These are phyloP conservation scores for Lathyrus aphaca DNA, from an alignment of 306 rosid genomes.

Conservation along the genomic window DNA sequence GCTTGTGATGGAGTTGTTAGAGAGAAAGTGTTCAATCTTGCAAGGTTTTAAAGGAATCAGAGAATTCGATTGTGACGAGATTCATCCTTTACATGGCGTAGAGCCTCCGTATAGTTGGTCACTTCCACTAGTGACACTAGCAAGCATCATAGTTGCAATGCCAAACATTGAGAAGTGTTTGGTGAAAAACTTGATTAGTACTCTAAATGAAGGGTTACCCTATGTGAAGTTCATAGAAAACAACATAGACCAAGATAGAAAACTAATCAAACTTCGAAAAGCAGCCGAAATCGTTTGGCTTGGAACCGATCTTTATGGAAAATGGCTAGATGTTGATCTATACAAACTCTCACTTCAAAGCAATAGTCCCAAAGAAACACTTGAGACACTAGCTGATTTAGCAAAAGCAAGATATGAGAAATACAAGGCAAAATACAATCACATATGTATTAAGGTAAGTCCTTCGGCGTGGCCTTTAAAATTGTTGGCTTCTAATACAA, in stretches of 20 bases:
- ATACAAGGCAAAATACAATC: slow-evolving; percentile 33
- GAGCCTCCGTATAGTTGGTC: slow-evolving; percentile 77
- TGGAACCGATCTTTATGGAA: slow-evolving; percentile 67
- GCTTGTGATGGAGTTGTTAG: slow-evolving; percentile 52
- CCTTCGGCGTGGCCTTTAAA: slow-evolving; percentile 72
- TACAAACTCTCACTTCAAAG: slow-evolving; percentile 52
- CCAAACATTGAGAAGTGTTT: slow-evolving; percentile 50
- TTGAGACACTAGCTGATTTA: slow-evolving; percentile 53
- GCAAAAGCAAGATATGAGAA: slow-evolving; percentile 57
- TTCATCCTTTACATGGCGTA: slow-evolving; percentile 55
- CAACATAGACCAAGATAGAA: slow-evolving; percentile 51
- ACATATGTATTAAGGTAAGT: slow-evolving; percentile 41
- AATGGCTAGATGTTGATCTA: slow-evolving; percentile 77
- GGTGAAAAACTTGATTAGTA: slow-evolving; percentile 44
- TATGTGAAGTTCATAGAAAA: slow-evolving; percentile 59
- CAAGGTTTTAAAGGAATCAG: slow-evolving; percentile 65
- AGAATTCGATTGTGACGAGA: slow-evolving; percentile 56
- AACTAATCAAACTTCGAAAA: slow-evolving; percentile 48
- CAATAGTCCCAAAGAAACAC: slow-evolving; percentile 51
- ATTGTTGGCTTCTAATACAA: slow-evolving; percentile 64
- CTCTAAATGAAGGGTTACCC: slow-evolving; percentile 61
- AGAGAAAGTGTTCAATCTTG: slow-evolving; percentile 54
- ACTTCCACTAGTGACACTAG: slow-evolving; percentile 77
- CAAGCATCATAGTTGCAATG: slow-evolving; percentile 66
- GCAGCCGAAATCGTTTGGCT: slow-evolving; percentile 73